A percentile compares a stretch with the other conserved stretches of the same genome.
Conservation (phyloP, 306 rosid species). For the Spatholobus suberectus region DNA sequence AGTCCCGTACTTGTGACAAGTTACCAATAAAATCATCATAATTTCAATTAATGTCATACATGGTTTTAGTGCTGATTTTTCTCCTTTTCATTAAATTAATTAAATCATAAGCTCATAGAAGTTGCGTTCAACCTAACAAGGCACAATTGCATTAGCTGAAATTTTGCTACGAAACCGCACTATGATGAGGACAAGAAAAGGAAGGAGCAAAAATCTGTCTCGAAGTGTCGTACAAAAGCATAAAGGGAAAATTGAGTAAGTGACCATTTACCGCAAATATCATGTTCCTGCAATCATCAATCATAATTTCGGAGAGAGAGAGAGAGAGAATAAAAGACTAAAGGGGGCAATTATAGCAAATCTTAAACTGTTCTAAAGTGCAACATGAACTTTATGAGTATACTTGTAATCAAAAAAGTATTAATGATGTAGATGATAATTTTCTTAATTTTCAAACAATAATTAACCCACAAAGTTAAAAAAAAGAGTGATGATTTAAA, state of each 20-base stretch:
- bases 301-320: neutral
- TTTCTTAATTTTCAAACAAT: neutral
- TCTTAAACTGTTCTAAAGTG: neutral
- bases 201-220: constrained; percentile 34
- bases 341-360: neutral
- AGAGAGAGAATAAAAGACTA: neutral
- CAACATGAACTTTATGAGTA: neutral
- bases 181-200: constrained; percentile 32
- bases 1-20: neutral
- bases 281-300: constrained; percentile 1
- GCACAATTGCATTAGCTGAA: constrained; percentile 20
- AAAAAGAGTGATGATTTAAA: too few relatives aligned
- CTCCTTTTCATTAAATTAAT: neutral
- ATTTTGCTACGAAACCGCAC: neutral
- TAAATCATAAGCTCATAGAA: neutral
- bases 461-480: neutral
- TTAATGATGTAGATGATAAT: neutral
- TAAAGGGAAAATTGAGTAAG: neutral
- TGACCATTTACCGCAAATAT: neutral
- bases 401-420: too few relatives aligned
- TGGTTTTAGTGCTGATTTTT: neutral
- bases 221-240: neutral
- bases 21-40: neutral
- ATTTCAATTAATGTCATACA: neutral
- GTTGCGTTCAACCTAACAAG: constrained; percentile 8